Percentiles rank a stretch among this genome's conserved stretches.
These are phyloP conservation scores for Aspergillus novoparasiticus DNA, from an alignment of 2,329 filamentous ascomycete genomes.

Conservation along the genomic window DNA sequence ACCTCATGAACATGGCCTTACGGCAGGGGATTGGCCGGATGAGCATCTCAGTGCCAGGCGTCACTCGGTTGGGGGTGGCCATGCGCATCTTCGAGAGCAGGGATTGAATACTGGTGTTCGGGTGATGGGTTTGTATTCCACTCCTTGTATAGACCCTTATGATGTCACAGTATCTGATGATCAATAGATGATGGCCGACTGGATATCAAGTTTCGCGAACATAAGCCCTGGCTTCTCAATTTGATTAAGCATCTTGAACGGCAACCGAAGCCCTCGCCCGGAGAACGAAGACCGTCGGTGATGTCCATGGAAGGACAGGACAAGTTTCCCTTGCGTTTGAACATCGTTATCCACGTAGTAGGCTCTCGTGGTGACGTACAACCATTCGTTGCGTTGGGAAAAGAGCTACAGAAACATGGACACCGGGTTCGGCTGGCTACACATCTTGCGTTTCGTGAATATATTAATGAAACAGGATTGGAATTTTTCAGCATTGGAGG, in stretches of 20 bases:
- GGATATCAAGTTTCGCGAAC: slow-evolving; percentile 78
- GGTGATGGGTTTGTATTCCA: slow-evolving; percentile 19
- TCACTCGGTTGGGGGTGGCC: background rate
- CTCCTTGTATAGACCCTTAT: too few species aligned
- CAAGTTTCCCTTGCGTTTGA: slow-evolving; percentile 35
- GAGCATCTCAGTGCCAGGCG: background rate
- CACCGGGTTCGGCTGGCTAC: slow-evolving; percentile 76
- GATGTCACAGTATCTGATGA: background rate
- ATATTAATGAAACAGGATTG: slow-evolving; percentile 69
- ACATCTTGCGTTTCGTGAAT: slow-evolving; percentile 67
- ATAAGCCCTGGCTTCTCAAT: slow-evolving; percentile 65
- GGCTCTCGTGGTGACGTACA: slow-evolving; percentile 76
- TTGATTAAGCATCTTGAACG: slow-evolving; percentile 58
- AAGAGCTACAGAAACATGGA: slow-evolving; percentile 65
- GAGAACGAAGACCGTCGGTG: slow-evolving; percentile 12
- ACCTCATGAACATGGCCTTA: background rate
- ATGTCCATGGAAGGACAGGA: slow-evolving; percentile 3
- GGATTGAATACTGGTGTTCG: slow-evolving; percentile 22
- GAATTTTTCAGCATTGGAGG: slow-evolving; percentile 80
- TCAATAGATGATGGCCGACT: slow-evolving; percentile 71
- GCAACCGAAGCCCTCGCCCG: background rate
- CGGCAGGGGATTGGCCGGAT: slow-evolving; percentile 17
- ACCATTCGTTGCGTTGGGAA: slow-evolving; percentile 71
- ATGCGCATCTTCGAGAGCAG: slow-evolving; percentile 3
- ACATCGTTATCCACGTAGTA: slow-evolving; percentile 75